phyloP scores from a whole-genome alignment of 139 green algal species.

The Cymbomonas tetramitiformis region DNA sequence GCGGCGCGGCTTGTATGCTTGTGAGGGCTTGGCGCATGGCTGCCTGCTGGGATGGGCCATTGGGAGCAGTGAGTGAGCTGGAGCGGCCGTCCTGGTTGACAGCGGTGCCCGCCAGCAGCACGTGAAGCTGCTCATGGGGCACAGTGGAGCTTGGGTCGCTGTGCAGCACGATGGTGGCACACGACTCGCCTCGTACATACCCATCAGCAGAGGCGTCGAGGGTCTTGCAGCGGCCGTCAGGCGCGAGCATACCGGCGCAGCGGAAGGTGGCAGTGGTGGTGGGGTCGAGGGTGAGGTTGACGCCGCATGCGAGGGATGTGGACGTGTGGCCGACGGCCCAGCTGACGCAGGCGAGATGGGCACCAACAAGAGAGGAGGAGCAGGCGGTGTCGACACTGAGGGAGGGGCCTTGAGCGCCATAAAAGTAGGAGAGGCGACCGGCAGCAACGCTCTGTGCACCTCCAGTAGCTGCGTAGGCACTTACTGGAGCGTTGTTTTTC shows the following conservation, averaged over 20 bases:
- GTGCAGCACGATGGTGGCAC: slow-evolving; percentile 27
- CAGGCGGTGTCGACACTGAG: slow-evolving; percentile 52
- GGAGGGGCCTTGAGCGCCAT: slow-evolving; percentile 43
- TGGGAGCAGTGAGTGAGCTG: slow-evolving; percentile 57
- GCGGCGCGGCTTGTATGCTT: not conserved
- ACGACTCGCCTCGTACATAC: slow-evolving; percentile 58
- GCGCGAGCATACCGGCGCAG: slow-evolving; percentile 47
- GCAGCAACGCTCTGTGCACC: not conserved
- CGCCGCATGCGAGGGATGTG: not conserved
- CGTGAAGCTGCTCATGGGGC: slow-evolving; percentile 21
- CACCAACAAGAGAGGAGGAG: slow-evolving; percentile 32
- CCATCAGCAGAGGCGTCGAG: slow-evolving; percentile 64
- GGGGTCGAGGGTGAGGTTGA: slow-evolving; percentile 1
- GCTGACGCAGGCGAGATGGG: not conserved
- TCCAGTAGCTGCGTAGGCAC: slow-evolving; percentile 36
- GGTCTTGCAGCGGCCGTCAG: slow-evolving; percentile 67
- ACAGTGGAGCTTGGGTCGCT: not conserved
- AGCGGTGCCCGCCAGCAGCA: slow-evolving; percentile 21
- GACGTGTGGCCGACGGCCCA: not conserved
- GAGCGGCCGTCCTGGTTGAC: slow-evolving; percentile 68
- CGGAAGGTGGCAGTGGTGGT: not conserved
- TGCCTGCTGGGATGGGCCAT: slow-evolving; percentile 12
- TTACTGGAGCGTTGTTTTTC: not conserved
- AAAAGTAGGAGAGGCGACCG: slow-evolving; percentile 50
- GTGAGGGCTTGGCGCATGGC: slow-evolving; percentile 47